Evolutionary conservation across 2,329 filamentous ascomycete species (phyloP).

Genomic region (Pseudogymnoascus sp.): DNA sequence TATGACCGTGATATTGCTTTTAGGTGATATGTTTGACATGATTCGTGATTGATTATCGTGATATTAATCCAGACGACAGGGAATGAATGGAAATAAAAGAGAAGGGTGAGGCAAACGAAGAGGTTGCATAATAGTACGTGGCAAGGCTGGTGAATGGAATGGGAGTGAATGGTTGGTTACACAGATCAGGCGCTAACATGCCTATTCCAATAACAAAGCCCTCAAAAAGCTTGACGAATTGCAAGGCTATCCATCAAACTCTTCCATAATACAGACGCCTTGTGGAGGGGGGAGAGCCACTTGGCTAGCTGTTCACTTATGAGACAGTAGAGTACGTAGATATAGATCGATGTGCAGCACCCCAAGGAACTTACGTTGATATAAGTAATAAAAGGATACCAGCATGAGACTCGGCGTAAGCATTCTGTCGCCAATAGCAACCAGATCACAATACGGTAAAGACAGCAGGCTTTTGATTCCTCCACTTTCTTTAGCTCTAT

Average conservation of each 20-base stretch:
- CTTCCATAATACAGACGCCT: not conserved
- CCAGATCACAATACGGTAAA: not conserved
- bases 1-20: slow-evolving; percentile 8
- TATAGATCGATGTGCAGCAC: not conserved
- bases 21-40: not conserved
- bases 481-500: not conserved
- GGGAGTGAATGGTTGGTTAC: not conserved
- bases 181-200: not conserved
- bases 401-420: not conserved
- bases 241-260: not conserved
- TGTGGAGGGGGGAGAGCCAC: not conserved
- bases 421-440: not conserved
- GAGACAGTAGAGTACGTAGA: not conserved
- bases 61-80: not conserved
- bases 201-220: not conserved
- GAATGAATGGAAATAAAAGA: not conserved
- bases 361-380: not conserved
- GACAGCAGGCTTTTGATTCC: not conserved
- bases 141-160: not conserved
- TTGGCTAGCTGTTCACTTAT: not conserved
- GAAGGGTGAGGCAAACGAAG: not conserved
- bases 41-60: not conserved
- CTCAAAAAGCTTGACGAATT: not conserved
- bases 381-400: not conserved
- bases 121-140: not conserved